phyloP scores from a whole-genome alignment of 1,284 basidiomycete genomes.

The Somion occarium region DNA sequence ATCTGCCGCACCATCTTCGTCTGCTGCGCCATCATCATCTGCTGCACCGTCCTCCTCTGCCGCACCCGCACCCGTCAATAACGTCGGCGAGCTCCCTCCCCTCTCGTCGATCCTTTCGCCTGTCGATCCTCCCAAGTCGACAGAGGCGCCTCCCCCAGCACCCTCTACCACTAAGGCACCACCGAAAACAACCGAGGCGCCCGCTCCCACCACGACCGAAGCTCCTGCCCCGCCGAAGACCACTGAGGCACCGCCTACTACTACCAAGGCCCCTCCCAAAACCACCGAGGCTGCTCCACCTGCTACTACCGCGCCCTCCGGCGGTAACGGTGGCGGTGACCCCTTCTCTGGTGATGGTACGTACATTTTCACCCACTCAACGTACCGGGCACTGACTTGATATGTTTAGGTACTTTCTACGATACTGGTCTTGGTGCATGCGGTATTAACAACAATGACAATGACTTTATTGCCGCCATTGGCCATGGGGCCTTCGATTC shows the following conservation, averaged over 20 bases:
- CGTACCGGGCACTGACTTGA: neutral
- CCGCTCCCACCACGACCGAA: constrained; percentile 12
- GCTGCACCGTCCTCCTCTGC: constrained; percentile 3
- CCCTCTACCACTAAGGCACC: constrained; percentile 16
- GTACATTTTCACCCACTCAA: constrained; percentile 3
- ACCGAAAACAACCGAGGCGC: constrained; percentile 16
- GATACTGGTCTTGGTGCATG: constrained; percentile 64
- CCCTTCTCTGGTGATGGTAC: constrained; percentile 46
- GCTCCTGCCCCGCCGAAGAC: constrained; percentile 15
- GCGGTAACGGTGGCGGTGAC: constrained; percentile 22
- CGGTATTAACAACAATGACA: constrained; percentile 52
- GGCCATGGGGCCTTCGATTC: constrained; percentile 53
- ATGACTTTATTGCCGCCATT: constrained; percentile 58
- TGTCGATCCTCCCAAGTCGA: constrained; percentile 1
- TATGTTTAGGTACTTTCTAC: constrained; percentile 48
- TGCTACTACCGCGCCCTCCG: constrained; percentile 11
- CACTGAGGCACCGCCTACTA: constrained; percentile 25
- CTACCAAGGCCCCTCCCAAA: no score
- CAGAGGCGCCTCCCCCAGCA: neutral
- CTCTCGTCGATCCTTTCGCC: constrained; percentile 3
- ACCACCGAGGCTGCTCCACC: no score
- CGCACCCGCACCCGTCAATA: constrained; percentile 9
- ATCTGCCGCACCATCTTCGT: constrained; percentile 17
- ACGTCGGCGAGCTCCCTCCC: constrained; percentile 1
- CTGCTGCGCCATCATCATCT: constrained; percentile 7